Evolutionary conservation across 139 green algal species (phyloP).

Genomic region (Desmodesmus armatus): DNA sequence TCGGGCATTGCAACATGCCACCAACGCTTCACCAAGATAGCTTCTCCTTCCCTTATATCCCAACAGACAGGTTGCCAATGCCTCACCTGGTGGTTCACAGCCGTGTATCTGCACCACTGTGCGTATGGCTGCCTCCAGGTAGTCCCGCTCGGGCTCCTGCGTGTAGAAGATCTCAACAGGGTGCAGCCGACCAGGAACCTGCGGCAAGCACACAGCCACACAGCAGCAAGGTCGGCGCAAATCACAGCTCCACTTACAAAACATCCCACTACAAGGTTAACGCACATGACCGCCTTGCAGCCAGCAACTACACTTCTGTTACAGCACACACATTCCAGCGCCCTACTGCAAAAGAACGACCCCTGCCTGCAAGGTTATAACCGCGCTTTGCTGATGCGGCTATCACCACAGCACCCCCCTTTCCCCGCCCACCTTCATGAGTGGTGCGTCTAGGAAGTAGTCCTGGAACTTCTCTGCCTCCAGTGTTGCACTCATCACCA

Average conservation of each 20-base stretch:
- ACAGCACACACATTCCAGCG: too few species aligned
- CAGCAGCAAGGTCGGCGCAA: background rate
- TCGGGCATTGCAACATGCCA: too few species aligned
- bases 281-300: too few species aligned
- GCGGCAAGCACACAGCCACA: background rate
- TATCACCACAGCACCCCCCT: background rate
- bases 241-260: too few species aligned
- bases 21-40: too few species aligned
- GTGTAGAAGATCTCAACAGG: constrained; percentile 99
- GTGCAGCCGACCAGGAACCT: constrained; percentile 95
- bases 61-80: background rate
- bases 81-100: constrained; percentile 76
- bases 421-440: constrained; percentile 28
- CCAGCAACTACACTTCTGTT: too few species aligned
- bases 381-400: background rate
- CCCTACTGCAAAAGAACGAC: too few species aligned
- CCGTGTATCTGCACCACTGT: constrained; percentile 97
- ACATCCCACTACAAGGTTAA: too few species aligned
- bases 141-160: constrained; percentile 97
- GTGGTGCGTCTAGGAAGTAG: constrained; percentile 43
- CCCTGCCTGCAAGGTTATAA: too few species aligned
- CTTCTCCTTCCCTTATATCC: too few species aligned
- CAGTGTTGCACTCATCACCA: constrained; percentile 99
- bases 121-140: constrained; percentile 97
- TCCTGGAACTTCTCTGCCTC: constrained; percentile 99